Evolutionary conservation across 2,329 filamentous ascomycete genomes (phyloP), one percentile per base, ranked within the genome.

Genomic region (Clonostachys sp.): DNA sequence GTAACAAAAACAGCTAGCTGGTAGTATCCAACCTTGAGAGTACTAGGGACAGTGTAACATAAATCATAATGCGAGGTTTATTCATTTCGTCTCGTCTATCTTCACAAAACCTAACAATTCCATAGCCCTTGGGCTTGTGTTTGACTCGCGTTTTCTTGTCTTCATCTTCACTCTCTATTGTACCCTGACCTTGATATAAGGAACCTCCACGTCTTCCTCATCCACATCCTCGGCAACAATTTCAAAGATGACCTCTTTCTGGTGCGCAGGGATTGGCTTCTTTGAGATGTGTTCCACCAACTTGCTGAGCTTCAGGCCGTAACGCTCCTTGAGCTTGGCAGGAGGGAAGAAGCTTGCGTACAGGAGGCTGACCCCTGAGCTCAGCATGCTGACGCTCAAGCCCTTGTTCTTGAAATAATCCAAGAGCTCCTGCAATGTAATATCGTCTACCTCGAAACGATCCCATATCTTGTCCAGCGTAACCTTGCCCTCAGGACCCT

Each of bases 401-500:
- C 94, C 94, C 62, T 86, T 84, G 60, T 83, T 79, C 63, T 88
- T 80, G 64, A 99, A 96, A 59, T 88, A 72, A 48, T 89, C 83
- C 24, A 97, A 68, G 59, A 99, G 88, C 64, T 97, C 84, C 61
- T 81, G 77, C 45, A 99, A 75, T 3, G 91, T 92, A 45, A 96
- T 82, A 63, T 99, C 83, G 14, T 87, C 79, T 35, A 96, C 77
- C 73, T 97, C 91, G 60, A 97, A 97, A 38, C 94, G 87, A 68
- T 97, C 94, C 94, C 94, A 99, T 47, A 99, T 86, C 76, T 95
- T 95, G 75, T 99, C 94, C 58, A 99, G 84, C 20, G 78, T 83
- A 16, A 95, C 89, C 57, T 87, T 86, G 61, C 87, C 88, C 40
- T 88, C 71, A 45, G 85, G 86, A 18, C 90, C 87, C 62, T 84